Base-by-base conservation (phyloP, 2,329 filamentous ascomycete genomes). In the Sporothrix curviconia region DNA sequence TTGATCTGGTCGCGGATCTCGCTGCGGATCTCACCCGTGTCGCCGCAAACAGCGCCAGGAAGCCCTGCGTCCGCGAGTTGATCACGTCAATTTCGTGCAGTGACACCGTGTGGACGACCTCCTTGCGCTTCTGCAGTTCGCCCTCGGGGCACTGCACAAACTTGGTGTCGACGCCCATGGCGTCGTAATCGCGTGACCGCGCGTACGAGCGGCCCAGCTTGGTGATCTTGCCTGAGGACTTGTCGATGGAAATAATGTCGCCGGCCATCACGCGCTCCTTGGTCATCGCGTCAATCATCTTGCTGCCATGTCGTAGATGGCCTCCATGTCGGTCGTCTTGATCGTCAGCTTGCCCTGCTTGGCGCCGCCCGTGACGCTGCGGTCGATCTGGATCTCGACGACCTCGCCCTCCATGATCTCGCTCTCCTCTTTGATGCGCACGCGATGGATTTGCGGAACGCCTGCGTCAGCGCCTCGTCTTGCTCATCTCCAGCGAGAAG, bases 211-310 rank as follows among this genome's bases (percentile, higher is more conserved):
- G 86, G 58, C 94, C 94, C 22, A 99, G 83, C 75, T 97, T 99
- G 56, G 91, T 95, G 71, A 99, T 97, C 74, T 96, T 96, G 64
- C 94, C 94, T 2, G 91, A 96, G 0, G 92, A 92, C 77, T 99
- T 99, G 78, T 99, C 94, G 66, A 99, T 97, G 58, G 90, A 95
- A 67, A 99, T 95, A 64, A 99, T 94, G 71, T 99, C 94, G 66
- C 94, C 94, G 4, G 94, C 94, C 86, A 97, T 96, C 63, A 99
- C 90, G 67, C 95, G 92, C 78, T 99, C 94, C 75, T 97, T 97
- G 64, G 92, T 96, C 91, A 99, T 96, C 63, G 91, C 91, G 70
- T 99, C 94, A 64, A 99, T 99, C 94, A 99, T 97, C 76, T 97
- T 97, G 64, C 89, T 92, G 63, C 94, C 92, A 99, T 96, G 68